Conservation (phyloP, 805 yeast genomes). For the Wickerhamiella slavikovae region DNA sequence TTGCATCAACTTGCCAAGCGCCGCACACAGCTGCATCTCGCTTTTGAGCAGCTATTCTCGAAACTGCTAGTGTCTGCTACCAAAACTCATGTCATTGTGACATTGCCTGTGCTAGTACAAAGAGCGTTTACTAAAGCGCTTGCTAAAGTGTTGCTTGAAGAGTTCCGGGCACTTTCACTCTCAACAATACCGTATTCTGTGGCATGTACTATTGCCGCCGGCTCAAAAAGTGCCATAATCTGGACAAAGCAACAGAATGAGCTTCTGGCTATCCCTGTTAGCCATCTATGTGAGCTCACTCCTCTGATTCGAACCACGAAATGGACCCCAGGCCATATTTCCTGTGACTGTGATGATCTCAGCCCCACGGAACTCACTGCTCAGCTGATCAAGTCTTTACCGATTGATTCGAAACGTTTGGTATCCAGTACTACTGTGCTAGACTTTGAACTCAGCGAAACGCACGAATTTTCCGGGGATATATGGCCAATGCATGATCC, state of each 20-base stretch:
- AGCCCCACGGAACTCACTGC: background rate
- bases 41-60: conserved; percentile 3
- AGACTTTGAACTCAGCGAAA: background rate
- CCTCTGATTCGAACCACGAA: conserved; percentile 1
- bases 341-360: background rate
- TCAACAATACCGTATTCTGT: conserved; percentile 11
- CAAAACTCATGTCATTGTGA: conserved; percentile 5
- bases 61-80: conserved; percentile 6
- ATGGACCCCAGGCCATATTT: background rate
- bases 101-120: conserved; percentile 11
- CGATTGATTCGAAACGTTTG: background rate
- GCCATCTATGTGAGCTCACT: conserved; percentile 11
- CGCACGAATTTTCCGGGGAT: background rate
- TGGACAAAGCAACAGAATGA: conserved; percentile 1
- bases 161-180: conserved; percentile 6
- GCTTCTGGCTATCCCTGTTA: conserved; percentile 9
- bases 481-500: background rate
- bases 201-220: conserved; percentile 6
- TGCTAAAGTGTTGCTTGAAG: conserved; percentile 6
- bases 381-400: background rate
- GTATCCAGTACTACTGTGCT: background rate
- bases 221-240: conserved; percentile 3
- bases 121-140: conserved; percentile 5
- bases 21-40: conserved; percentile 3
- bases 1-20: background rate